phyloP scores from a whole-genome alignment of 257 asterid species.

The Schizonepeta tenuifolia region DNA sequence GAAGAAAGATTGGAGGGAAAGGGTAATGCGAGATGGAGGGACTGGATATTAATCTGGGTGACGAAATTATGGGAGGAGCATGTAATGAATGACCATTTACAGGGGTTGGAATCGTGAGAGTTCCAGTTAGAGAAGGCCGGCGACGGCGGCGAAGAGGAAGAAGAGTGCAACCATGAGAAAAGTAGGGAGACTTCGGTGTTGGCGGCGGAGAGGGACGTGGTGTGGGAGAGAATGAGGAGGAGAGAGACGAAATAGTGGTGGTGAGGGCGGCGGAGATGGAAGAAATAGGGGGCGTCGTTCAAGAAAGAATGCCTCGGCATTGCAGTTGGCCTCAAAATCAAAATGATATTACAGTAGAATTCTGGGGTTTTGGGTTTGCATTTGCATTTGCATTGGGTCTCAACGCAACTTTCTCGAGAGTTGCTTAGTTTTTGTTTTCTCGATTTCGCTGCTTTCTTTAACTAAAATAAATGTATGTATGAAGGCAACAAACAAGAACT shows the following conservation, averaged over 20 bases:
- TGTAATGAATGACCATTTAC: constrained; percentile 63
- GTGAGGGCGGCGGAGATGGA: constrained; percentile 8
- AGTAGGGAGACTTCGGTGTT: constrained; percentile 51
- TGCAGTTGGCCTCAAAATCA: constrained; percentile 61
- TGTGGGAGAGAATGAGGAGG: too few species aligned
- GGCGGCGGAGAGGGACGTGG: constrained; percentile 24
- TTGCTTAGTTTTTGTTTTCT: constrained; percentile 12
- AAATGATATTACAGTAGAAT: background rate
- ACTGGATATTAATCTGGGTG: constrained; percentile 51
- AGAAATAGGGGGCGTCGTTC: constrained; percentile 39
- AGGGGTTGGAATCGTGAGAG: constrained; percentile 57
- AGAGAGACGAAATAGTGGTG: constrained; percentile 26
- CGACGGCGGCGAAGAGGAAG: constrained; percentile 38
- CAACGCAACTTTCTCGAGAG: constrained; percentile 16
- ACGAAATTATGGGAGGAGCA: constrained; percentile 56
- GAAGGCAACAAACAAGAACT: too few species aligned
- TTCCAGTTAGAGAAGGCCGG: constrained; percentile 60
- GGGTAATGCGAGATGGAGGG: constrained; percentile 54
- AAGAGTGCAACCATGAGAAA: constrained; percentile 66
- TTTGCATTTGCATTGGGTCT: constrained; percentile 27
- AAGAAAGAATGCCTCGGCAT: constrained; percentile 71
- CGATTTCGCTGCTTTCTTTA: constrained; percentile 10
- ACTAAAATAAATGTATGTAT: constrained; percentile 28
- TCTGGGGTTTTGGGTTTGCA: constrained; percentile 18
- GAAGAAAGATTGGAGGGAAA: constrained; percentile 73